Base-by-base conservation (phyloP, 768 basidiomycete genomes). In the Tylopilus rubrobrunneus region DNA sequence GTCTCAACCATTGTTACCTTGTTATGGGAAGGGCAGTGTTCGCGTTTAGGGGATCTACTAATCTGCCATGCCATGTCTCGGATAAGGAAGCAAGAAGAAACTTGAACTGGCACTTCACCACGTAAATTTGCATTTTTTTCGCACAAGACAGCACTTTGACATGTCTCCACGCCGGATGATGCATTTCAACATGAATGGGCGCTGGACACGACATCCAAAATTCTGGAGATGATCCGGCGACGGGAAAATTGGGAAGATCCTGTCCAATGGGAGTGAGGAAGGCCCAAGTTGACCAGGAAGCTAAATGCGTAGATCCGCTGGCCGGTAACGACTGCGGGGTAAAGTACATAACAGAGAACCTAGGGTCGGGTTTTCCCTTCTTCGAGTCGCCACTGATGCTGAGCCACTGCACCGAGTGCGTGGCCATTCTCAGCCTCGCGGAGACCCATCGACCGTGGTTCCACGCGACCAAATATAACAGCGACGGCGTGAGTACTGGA, bases 21-120 rank as follows among this genome's bases (percentile, higher is more conserved):
- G 17, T 64, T 69, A 66, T 61, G 64, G 70, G 31, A 71, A 62
- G 58, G 50, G 59, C 66, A 66, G 66, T 59, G 67, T 64, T 53
- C 62, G 41, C 50, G 42, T 55, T 58, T 55, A 54, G 59, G 48
- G 55, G 28, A 62, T 52, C 28, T 37, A 54, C 47, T 56, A 45
- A 62, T 61, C 57, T 63, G 59, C 53, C 49, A 28, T 53, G 53
- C 53, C 49, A 28, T 53, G 53, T 55, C 52, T 63, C 54, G 56
- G 58, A 65, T 57, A 60, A 62, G 59, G 57, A 56, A 59, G 51
- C 25, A 45, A 48, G 31, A 47, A 39, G 55, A 43, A 5, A 45
- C 57, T 25, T 51, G 37, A 25, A 52, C 31, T 50, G 49, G n/a
- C 52, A 56, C 58, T 49, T 61, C 40, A 63, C 58, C 63, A 59